Conservation (phyloP, 176 grass and related monocot genomes). For the Themeda triandra region DNA sequence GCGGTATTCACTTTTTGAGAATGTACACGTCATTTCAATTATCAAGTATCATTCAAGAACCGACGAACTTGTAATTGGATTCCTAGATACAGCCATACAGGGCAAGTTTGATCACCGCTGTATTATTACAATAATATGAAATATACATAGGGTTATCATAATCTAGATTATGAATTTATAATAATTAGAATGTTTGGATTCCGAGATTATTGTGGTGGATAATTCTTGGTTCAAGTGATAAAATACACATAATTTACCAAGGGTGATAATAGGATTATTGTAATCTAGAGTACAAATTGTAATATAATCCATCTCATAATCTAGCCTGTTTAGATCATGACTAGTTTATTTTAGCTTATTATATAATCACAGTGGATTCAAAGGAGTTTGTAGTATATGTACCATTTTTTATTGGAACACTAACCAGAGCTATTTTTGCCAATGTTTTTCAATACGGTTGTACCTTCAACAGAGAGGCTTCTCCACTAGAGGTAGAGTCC, state of each 20-base stretch:
- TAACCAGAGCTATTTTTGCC: too few species aligned
- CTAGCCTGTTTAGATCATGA: too few species aligned
- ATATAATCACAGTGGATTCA: too few species aligned
- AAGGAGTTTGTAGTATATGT: too few species aligned
- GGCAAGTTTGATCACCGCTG: neutral
- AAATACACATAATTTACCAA: neutral
- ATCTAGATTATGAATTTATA: neutral
- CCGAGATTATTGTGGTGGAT: neutral
- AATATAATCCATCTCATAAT: too few species aligned
- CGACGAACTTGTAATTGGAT: slow-evolving; percentile 4
- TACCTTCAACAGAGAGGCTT: too few species aligned
- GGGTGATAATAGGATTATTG: neutral
- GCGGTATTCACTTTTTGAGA: neutral
- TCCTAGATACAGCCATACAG: neutral
- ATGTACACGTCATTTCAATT: neutral
- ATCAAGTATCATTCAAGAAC: neutral
- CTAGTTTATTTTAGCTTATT: too few species aligned
- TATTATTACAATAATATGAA: neutral
- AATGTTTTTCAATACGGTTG: too few species aligned
- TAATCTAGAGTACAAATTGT: too few species aligned
- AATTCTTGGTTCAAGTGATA: neutral
- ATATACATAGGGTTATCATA: neutral
- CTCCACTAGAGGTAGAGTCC: too few species aligned
- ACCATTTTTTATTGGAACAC: too few species aligned
- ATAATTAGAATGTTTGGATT: neutral